Base-by-base conservation (phyloP, 441 rosid species). In the Cnidoscolus chayamansa region DNA sequence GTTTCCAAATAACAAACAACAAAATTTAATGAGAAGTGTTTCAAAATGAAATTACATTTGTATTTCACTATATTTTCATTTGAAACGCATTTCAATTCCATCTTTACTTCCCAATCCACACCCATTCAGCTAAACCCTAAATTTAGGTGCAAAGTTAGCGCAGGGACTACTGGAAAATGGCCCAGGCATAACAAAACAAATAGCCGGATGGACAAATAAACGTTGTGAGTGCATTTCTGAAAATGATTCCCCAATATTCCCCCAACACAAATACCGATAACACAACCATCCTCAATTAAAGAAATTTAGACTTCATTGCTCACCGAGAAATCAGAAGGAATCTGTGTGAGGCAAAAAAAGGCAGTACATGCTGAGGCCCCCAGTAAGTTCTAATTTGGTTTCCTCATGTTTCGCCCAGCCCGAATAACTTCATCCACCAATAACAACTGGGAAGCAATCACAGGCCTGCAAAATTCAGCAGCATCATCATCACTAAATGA, bases 371-470 rank as follows among this genome's bases (percentile, higher is more conserved):
- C 15, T n/a, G 4, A 53, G 51, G 55, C 67, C 57, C 7, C 40
- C 57, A 25, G 16, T 47, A 53, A 25, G 2, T 19, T 5, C 65
- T 84, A 91, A 76, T 74, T 86, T 73, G 98, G 98, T 84, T 91
- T 94, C 85, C 97, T 84, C 98, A 94, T 94, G 76, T 94, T 94
- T 49, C 95, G 90, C 59, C 97, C 96, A 57, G 97, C 98, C 10
- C 98, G 92, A 64, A 94, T 94, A 63, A 94, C 98, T 84, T 94
- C 97, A 76, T 94, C 98, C 51, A 94, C 97, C 88, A 86, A 82
- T 10, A 94, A 90, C 82, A 94, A 80, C 84, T 94, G 98, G 9
- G 98, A 94, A 12, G 95, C 87, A 49, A 91, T 94, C 59, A 91
- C 94, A 51, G 97, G 97, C 82, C 97, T 91, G 89, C 80, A 80